Percentiles rank a stretch among this genome's conserved stretches.
Conservation (phyloP, 192 early-diverging fungal species). For the Jimgerdemannia flammicorona region DNA sequence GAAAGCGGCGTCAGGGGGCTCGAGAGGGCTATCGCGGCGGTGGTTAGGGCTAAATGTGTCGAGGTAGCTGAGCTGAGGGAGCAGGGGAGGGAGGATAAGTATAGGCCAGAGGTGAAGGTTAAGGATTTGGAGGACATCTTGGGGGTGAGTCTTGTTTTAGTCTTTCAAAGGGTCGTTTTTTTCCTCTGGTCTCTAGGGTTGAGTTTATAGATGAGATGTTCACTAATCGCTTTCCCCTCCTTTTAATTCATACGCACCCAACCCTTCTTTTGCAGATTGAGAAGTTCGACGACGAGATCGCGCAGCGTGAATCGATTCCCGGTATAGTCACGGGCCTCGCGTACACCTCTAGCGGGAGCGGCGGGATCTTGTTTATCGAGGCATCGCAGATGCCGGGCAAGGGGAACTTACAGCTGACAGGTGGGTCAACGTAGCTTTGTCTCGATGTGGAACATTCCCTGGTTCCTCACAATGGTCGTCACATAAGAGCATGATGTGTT, state of each 20-base stretch:
- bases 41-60: constrained; percentile 68
- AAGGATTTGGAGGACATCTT: constrained; percentile 59
- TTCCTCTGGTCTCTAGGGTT: background rate
- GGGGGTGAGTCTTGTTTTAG: constrained; percentile 40
- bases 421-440: constrained; percentile 18
- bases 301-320: constrained; percentile 55
- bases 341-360: constrained; percentile 68
- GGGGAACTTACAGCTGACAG: constrained; percentile 64
- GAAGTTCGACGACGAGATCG: constrained; percentile 66
- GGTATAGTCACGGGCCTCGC: constrained; percentile 86
- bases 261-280: constrained; percentile 25
- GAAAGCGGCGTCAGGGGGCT: constrained; percentile 79
- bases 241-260: background rate
- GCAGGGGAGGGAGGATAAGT: constrained; percentile 17
- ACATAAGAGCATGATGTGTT: no score
- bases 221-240: background rate
- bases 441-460: background rate
- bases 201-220: background rate
- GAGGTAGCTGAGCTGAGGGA: constrained; percentile 61
- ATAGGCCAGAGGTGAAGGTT: constrained; percentile 40
- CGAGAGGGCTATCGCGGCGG: constrained; percentile 66
- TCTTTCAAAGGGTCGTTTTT: background rate
- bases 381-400: constrained; percentile 71
- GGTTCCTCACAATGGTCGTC: no score
- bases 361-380: constrained; percentile 79